These are phyloP conservation scores for Cryphonectria naterciae DNA, from an alignment of 2,329 filamentous ascomycete genomes.

Conservation along the genomic window DNA sequence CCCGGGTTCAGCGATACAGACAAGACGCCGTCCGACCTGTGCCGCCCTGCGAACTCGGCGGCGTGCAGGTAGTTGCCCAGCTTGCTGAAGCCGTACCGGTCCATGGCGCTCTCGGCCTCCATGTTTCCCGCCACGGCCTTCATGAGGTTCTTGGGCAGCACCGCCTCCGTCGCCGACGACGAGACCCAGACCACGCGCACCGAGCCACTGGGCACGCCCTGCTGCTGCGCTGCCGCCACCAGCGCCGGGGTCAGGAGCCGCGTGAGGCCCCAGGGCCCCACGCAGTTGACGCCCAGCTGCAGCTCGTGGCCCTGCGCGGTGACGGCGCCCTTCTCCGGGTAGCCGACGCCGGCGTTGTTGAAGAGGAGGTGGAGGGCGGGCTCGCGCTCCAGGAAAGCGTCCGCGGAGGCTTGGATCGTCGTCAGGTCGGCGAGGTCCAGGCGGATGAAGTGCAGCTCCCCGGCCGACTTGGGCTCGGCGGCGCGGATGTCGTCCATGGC, in stretches of 20 bases:
- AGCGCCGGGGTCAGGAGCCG: conserved; percentile 19
- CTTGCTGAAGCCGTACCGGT: conserved; percentile 36
- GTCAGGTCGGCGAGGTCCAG: conserved; percentile 38
- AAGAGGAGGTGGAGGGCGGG: conserved; percentile 42
- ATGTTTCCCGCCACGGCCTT: not conserved
- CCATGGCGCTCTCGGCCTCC: conserved; percentile 30
- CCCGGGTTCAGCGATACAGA: conserved; percentile 37
- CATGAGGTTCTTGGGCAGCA: conserved; percentile 10
- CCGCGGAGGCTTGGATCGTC: conserved; percentile 32
- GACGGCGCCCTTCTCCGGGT: conserved; percentile 35
- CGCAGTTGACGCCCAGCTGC: conserved; percentile 23
- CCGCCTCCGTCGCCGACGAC: conserved; percentile 15
- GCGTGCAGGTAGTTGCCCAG: conserved; percentile 33
- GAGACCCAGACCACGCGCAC: conserved; percentile 19
- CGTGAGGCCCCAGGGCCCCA: conserved; percentile 20
- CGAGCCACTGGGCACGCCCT: not conserved
- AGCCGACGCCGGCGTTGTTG: conserved; percentile 47
- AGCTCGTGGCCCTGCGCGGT: conserved; percentile 30
- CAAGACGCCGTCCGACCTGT: conserved; percentile 34
- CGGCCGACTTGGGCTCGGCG: conserved; percentile 29
- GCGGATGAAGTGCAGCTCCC: conserved; percentile 39
- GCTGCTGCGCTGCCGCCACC: not conserved
- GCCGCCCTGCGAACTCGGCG: conserved; percentile 34
- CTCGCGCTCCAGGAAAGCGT: conserved; percentile 32
- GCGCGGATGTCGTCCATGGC: conserved; percentile 47